A percentile compares a stretch with the other conserved stretches of the same genome.
Conservation (phyloP, 192 early-diverging fungal species). For the Paraglomus brasilianum region DNA sequence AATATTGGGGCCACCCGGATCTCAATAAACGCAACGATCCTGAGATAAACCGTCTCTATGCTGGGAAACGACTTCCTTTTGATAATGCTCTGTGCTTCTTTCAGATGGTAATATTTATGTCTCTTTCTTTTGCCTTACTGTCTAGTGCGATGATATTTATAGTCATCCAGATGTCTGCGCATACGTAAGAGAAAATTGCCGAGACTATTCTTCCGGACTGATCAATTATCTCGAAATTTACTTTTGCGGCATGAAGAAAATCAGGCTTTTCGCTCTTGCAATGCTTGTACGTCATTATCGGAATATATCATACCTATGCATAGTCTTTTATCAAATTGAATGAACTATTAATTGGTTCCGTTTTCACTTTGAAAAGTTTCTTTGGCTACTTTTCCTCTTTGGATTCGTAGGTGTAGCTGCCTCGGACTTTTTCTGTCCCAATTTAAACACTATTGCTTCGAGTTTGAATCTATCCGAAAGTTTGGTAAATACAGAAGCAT, state of each 20-base stretch:
- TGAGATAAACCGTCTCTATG: not conserved
- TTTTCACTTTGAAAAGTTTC: constrained; percentile 35
- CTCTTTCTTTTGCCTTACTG: too few species aligned
- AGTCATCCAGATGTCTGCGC: constrained; percentile 55
- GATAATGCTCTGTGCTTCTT: too few species aligned
- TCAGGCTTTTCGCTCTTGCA: constrained; percentile 40
- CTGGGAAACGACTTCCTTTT: not conserved
- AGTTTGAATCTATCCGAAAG: constrained; percentile 79
- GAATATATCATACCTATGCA: not conserved
- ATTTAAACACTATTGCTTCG: constrained; percentile 76
- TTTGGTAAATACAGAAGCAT: constrained; percentile 48
- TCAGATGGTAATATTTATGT: too few species aligned
- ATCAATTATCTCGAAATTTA: constrained; percentile 60
- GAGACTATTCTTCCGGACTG: constrained; percentile 59
- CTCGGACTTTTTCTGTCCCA: constrained; percentile 87
- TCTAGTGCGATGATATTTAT: constrained; percentile 52
- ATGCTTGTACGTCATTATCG: constrained; percentile 41
- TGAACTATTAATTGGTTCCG: constrained; percentile 7
- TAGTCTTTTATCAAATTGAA: constrained; percentile 13
- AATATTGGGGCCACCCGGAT: not conserved
- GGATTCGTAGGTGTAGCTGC: constrained; percentile 76
- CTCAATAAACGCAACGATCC: not conserved
- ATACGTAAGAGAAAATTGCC: constrained; percentile 62
- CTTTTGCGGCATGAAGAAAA: constrained; percentile 45
- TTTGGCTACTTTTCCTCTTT: constrained; percentile 75